Conservation (phyloP, 129 eudicot genomes). For the Helianthus annuus region HanXRQr2.0-SUNRISE NC_035433.2:36854537-36855036, state of each 20-base stretch:
- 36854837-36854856: not conserved
- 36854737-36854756: slow-evolving; percentile 72
- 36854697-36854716: slow-evolving; percentile 99
- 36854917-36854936: not conserved
- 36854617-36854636: too few species aligned
- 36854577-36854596: too few species aligned
- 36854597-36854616: too few species aligned
- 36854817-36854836: not conserved
- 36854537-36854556: too few species aligned
- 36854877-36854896: not conserved
- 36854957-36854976: slow-evolving; percentile 77
- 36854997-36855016: slow-evolving; percentile 72
- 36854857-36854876: not conserved
- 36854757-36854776: slow-evolving; percentile 80
- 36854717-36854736: slow-evolving; percentile 80
- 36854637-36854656: too few species aligned
- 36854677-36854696: too few species aligned
- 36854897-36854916: not conserved
- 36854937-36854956: slow-evolving; percentile 16
- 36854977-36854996: slow-evolving; percentile 78
- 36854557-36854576: too few species aligned
- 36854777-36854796: slow-evolving; percentile 60
- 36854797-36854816: not conserved
- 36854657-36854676: too few species aligned
- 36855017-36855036: slow-evolving; percentile 77